A percentile compares a stretch with the other conserved stretches of the same genome.
Evolutionary conservation across 352 stramenopile species (phyloP).

Genomic region (Phytophthora quininea): DNA sequence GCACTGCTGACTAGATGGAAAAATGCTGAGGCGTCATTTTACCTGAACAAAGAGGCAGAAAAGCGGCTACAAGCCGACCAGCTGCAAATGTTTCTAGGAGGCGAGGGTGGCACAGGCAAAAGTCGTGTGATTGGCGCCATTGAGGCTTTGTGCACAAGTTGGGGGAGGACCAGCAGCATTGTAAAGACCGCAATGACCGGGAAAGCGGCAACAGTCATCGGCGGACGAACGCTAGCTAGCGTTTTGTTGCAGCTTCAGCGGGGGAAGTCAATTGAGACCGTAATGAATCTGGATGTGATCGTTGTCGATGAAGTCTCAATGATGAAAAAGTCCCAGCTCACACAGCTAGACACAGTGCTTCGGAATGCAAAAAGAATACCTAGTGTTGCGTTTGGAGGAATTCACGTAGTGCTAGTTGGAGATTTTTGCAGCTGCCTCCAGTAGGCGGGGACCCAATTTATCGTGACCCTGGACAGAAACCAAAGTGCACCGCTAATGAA

Average conservation of each 20-base stretch:
- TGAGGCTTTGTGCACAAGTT: neutral
- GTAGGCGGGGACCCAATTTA: conserved; percentile 3
- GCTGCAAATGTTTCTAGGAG: conserved; percentile 1
- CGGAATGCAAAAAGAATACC: neutral
- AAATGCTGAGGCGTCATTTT: neutral
- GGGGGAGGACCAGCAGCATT: neutral
- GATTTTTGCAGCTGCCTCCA: conserved; percentile 1
- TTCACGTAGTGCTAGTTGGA: conserved; percentile 1
- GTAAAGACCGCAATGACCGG: neutral
- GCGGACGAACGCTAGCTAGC: neutral
- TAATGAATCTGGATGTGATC: neutral
- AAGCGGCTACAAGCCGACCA: neutral
- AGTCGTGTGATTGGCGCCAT: neutral
- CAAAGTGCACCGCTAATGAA: neutral
- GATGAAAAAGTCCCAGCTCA: neutral
- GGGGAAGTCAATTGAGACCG: neutral
- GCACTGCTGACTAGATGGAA: conserved; percentile 5
- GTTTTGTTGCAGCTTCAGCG: neutral
- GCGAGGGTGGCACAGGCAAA: conserved; percentile 4
- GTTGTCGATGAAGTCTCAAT: neutral
- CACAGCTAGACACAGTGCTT: neutral
- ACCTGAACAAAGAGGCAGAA: conserved; percentile 1
- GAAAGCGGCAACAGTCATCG: neutral
- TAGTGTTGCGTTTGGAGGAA: conserved; percentile 3
- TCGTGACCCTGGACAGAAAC: neutral